phyloP scores from a whole-genome alignment of 352 stramenopile species.

The Globisporangium acanthophoron region DNA sequence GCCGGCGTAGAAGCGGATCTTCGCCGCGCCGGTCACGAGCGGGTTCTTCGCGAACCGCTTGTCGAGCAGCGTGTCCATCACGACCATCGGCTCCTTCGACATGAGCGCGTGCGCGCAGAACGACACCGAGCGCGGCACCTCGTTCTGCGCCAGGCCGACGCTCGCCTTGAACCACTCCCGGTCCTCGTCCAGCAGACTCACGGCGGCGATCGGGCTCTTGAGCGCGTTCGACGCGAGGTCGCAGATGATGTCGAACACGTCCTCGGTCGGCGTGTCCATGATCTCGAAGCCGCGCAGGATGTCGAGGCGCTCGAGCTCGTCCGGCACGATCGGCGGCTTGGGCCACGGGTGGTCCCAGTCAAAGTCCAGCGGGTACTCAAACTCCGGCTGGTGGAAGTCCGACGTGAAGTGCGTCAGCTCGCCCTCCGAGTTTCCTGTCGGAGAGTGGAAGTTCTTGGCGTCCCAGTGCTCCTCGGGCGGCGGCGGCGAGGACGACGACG shows the following conservation, averaged over 20 bases:
- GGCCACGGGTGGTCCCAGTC: constrained; percentile 87
- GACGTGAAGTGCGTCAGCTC: constrained; percentile 71
- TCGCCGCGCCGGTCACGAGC: constrained; percentile 72
- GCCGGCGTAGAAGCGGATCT: constrained; percentile 85
- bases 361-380: constrained; percentile 85
- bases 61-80: constrained; percentile 82
- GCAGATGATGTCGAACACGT: constrained; percentile 89
- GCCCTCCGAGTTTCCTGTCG: constrained; percentile 70
- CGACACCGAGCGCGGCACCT: constrained; percentile 82
- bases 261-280: constrained; percentile 81
- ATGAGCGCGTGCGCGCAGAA: constrained; percentile 87
- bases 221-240: constrained; percentile 82
- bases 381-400: constrained; percentile 76
- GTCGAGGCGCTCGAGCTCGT: constrained; percentile 68
- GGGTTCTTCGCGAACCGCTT: constrained; percentile 86
- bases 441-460: constrained; percentile 79
- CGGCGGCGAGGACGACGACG: constrained; percentile 36
- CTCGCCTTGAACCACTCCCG: constrained; percentile 87
- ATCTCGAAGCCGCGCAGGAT: constrained; percentile 82
- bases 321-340: constrained; percentile 67
- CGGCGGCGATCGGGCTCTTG: constrained; percentile 81
- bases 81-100: constrained; percentile 87
- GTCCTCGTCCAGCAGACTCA: constrained; percentile 82
- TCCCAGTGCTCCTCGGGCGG: constrained; percentile 59
- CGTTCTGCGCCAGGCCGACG: constrained; percentile 78